Conservation (phyloP, 78 protist genomes). For the Dictyostelium firmibasis region DNA sequence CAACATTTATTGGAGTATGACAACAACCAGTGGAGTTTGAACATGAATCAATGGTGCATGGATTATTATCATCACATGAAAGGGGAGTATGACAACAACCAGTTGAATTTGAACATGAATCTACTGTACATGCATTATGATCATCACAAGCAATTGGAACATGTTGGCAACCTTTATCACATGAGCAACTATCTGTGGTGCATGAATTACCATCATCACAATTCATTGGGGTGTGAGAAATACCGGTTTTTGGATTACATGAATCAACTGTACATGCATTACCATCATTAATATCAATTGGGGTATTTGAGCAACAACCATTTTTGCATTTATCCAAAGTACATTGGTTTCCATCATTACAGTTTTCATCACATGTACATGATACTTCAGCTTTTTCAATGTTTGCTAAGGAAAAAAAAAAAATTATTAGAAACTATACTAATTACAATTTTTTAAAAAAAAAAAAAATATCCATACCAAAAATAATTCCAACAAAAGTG, state of each 20-base stretch:
- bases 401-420: not conserved
- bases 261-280: not conserved
- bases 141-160: constrained; percentile 1
- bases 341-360: constrained; percentile 44
- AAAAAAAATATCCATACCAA: too few species aligned
- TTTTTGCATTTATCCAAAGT: constrained; percentile 44
- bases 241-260: too few species aligned
- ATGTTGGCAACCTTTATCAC: constrained; percentile 17
- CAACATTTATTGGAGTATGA: too few species aligned
- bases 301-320: not conserved
- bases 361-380: constrained; percentile 7
- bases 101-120: too few species aligned
- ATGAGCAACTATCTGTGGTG: constrained; percentile 31
- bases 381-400: not conserved
- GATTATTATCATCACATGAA: too few species aligned
- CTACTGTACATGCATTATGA: too few species aligned
- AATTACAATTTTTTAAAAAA: too few species aligned
- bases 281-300: not conserved
- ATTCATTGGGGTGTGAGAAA: not conserved
- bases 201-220: constrained; percentile 34
- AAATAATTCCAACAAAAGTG: too few species aligned
- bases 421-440: too few species aligned
- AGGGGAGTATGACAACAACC: not conserved
- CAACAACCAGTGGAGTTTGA: too few species aligned
- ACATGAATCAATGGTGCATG: too few species aligned